Evolutionary conservation across 768 basidiomycete species (phyloP).

Genomic region (Zangia roseola): DNA sequence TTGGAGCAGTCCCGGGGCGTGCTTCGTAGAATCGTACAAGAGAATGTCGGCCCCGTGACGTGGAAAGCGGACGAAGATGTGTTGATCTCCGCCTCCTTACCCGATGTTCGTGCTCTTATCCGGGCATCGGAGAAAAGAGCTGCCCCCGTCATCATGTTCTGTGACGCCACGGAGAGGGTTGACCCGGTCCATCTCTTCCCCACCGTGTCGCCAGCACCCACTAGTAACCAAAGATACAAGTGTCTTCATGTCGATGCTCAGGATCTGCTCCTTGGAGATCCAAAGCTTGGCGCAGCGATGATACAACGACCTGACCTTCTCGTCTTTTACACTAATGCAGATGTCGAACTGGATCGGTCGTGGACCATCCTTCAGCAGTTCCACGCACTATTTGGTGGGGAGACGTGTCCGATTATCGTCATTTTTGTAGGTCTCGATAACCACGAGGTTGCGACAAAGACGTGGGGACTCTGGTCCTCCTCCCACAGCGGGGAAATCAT

Average conservation of each 20-base stretch:
- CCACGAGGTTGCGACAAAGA: conserved; percentile 10
- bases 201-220: not conserved
- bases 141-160: conserved; percentile 16
- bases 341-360: conserved; percentile 4
- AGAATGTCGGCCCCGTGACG: conserved; percentile 5
- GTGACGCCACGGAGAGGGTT: conserved; percentile 10
- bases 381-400: conserved; percentile 15
- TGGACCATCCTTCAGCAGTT: conserved; percentile 20
- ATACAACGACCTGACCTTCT: conserved; percentile 20
- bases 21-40: conserved; percentile 20
- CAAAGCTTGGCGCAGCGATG: not conserved
- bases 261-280: not conserved
- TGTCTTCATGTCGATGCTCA: conserved; percentile 10
- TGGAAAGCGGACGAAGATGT: conserved; percentile 25
- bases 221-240: conserved; percentile 11
- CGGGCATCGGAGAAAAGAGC: conserved; percentile 10
- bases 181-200: conserved; percentile 4
- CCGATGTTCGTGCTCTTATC: conserved; percentile 19
- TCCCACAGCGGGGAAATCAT: conserved; percentile 11
- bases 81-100: conserved; percentile 17
- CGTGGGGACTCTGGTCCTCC: conserved; percentile 17
- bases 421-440: conserved; percentile 20
- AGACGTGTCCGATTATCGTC: conserved; percentile 21
- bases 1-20: conserved; percentile 16
- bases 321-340: conserved; percentile 19